These are phyloP conservation scores for Daldinia sp. DNA, from an alignment of 2,329 filamentous ascomycete genomes.

Conservation along the genomic window DNA sequence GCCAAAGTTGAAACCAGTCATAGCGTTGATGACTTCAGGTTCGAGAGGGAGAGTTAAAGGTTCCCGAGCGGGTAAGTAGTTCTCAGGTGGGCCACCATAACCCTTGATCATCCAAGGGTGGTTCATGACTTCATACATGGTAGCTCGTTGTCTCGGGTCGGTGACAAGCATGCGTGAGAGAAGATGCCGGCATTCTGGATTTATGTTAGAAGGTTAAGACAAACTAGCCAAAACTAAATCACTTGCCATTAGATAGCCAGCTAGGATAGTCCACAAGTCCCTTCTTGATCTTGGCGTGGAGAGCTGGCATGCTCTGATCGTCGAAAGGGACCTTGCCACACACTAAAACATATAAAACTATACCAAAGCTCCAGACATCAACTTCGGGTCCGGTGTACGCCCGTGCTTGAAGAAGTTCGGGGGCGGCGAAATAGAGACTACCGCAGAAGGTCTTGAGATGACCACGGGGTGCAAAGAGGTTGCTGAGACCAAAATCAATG, in stretches of 20 bases:
- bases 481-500: conserved; percentile 97
- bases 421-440: conserved; percentile 96
- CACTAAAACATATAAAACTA: conserved; percentile 95
- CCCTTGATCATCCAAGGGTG: conserved; percentile 98
- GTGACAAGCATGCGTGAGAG: conserved; percentile 97
- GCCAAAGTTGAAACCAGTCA: conserved; percentile 99
- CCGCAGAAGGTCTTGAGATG: conserved; percentile 97
- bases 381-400: conserved; percentile 97
- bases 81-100: conserved; percentile 87
- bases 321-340: conserved; percentile 99
- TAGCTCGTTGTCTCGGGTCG: conserved; percentile 87
- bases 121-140: conserved; percentile 89
- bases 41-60: conserved; percentile 89
- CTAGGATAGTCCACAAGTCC: conserved; percentile 94
- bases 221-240: conserved; percentile 12
- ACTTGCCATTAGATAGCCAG: conserved; percentile 88
- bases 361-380: conserved; percentile 98
- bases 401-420: conserved; percentile 91
- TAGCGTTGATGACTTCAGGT: conserved; percentile 84
- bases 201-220: conserved; percentile 52
- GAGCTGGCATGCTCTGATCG: conserved; percentile 97
- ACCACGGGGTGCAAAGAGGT: conserved; percentile 86
- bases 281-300: conserved; percentile 99
- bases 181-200: conserved; percentile 87
- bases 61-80: conserved; percentile 85